Evolutionary conservation across 139 green algal genomes (phyloP), one percentile per base, ranked within the genome.

Genomic region (Chlorella sp.): DNA sequence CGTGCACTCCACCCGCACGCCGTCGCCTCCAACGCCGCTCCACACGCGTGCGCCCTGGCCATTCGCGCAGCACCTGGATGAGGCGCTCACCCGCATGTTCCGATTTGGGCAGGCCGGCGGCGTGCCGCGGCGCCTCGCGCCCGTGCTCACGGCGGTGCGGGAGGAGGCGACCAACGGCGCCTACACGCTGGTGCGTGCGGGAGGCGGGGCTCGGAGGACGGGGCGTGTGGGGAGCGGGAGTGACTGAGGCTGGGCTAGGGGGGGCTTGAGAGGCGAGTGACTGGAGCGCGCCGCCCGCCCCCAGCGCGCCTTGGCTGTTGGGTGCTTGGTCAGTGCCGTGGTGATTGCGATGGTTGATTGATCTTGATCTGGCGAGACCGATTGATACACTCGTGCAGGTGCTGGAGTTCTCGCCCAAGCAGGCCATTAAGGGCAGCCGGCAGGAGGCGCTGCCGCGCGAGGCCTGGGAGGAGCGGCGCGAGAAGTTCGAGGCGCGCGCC

Each of bases 21-120:
- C n/a, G n/a, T n/a, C n/a, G n/a, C n/a, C n/a, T n/a, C n/a, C n/a
- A n/a, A n/a, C n/a, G n/a, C n/a, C n/a, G n/a, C n/a, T n/a, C n/a
- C n/a, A n/a, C n/a, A n/a, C n/a, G n/a, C n/a, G n/a, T n/a, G n/a
- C n/a, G n/a, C n/a, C n/a, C n/a, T n/a, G n/a, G n/a, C n/a, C n/a
- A n/a, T n/a, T n/a, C n/a, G n/a, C n/a, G n/a, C n/a, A 97, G 86
- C 96, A 99, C 77, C 79, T 99, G 77, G 96, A 99, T 41, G 94
- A 98, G 88, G 93, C 96, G 0, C 86, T 99, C 27, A 88, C 91
- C 61, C 84, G 92, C 33, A 95, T 99, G 76, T 99, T 98, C 85
- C 76, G 73, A 66, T 90, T 96, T 76, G 86, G 85, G 36, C 84
- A 85, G 73, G 75, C 77, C 7, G 80, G 79, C 36, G 93, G 93